Base-by-base conservation (phyloP, 2,329 filamentous ascomycete genomes). In the Stachybotrys chlorohalonatus region DNA sequence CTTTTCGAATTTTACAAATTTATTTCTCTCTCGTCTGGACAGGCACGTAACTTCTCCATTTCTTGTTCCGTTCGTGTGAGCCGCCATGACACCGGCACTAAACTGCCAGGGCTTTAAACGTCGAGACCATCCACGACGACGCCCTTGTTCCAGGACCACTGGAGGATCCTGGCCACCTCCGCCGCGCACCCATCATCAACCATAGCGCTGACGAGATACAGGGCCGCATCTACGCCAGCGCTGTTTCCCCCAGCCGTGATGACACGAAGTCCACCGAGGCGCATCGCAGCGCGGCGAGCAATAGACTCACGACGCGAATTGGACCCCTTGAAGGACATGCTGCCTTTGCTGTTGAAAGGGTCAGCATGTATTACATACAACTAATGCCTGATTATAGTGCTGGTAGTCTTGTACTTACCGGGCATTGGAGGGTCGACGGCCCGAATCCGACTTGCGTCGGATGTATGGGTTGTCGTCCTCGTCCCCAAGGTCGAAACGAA, bases 61-160 rank as follows among this genome's bases (percentile, higher is more conserved):
- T 5, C 7, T 8, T 11, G 17, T 9, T 24, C 32, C 32, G 36
- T 32, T 24, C 24, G 11, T 45, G 36, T 42, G 36, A 17, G 15
- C 50, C 50, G 55, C 63, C 59, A 55, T 63, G 65, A 60, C 64
- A 39, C 57, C 52, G 60, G 63, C 63, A 65, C 61, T 64, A 49
- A 55, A 15, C 48, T 65, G 63, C 64, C 64, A 64, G 59, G 63
- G 60, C 60, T 65, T 42, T 83, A 93, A 70, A 94, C 88, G 74
- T 94, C 89, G 69, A 92, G 84, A 59, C 88, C 88, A 69, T 93
- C 88, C 63, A 93, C 86, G 62, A 91, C 89, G 68, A 89, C 78
- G 62, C 89, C 89, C 84, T 92, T 93, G 70, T 82, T 82, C 90
- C 90, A 95, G 66, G 80, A 83, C 78, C 92, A 89, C 75, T 93